Evolutionary conservation across 345 rosid genomes (phyloP).

Genomic region (Brassica carinata): DNA sequence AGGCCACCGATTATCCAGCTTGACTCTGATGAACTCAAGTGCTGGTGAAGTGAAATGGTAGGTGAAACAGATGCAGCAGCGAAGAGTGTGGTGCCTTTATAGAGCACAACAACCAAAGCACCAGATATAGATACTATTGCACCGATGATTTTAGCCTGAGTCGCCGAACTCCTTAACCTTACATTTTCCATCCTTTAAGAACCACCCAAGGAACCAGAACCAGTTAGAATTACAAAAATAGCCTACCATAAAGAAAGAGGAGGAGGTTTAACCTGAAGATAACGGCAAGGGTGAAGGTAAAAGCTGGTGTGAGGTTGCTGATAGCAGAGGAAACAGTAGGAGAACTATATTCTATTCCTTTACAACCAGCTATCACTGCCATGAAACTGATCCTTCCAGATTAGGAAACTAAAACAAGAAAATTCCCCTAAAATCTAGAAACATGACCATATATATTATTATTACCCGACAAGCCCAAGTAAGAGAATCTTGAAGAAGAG

Average conservation of each 20-base stretch:
- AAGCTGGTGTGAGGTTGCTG: slow-evolving; percentile 34
- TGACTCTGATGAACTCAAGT: slow-evolving; percentile 8
- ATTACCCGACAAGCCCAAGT: not conserved
- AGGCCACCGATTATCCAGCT: slow-evolving; percentile 37
- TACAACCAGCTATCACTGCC: slow-evolving; percentile 13
- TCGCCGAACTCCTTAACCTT: slow-evolving; percentile 29
- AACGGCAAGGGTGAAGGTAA: slow-evolving; percentile 33
- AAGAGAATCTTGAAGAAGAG: not conserved
- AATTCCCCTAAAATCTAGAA: not conserved
- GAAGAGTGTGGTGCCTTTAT: slow-evolving; percentile 30
- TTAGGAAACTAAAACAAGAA: not conserved
- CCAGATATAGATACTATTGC: slow-evolving; percentile 37
- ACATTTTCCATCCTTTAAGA: slow-evolving; percentile 25
- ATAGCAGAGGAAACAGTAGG: slow-evolving; percentile 39
- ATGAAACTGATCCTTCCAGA: slow-evolving; percentile 23
- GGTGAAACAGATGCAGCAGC: not conserved
- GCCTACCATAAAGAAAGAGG: not conserved
- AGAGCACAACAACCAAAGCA: slow-evolving; percentile 35
- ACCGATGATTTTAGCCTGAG: slow-evolving; percentile 37
- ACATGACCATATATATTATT: not conserved
- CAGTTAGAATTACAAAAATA: not conserved
- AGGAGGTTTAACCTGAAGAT: slow-evolving; percentile 32
- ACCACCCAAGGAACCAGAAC: not conserved
- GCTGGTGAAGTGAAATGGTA: not conserved
- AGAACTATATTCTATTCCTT: slow-evolving; percentile 37